Evolutionary conservation across 768 basidiomycete species (phyloP), one percentile per base, ranked within the genome.

Genomic region (Gloeopeniophorella convolvens): DNA sequence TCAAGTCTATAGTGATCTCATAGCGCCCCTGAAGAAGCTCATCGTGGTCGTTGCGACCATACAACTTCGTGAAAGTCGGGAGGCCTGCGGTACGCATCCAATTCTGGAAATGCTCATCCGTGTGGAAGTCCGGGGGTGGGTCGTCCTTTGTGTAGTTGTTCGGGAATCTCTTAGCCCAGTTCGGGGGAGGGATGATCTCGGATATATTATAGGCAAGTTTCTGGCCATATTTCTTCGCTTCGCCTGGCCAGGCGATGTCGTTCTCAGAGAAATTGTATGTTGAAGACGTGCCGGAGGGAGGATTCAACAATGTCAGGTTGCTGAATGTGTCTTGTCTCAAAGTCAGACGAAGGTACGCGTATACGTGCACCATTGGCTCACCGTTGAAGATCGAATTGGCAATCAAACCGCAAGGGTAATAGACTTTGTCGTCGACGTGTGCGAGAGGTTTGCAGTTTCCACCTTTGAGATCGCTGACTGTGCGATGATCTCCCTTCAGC

Each of bases 61-160:
- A 97, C 18, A 99, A 72, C 69, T 99, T 98, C 27, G 91, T 83
- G 67, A 99, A 99, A 5, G 95, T 97, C 8, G 96, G 96, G 40
- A 98, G 68, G 11, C 95, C 96, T 1, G 96, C 91, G 2, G 94
- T 96, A 51, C 95, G 80, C 96, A 99, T 99, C 96, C 96, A 99
- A 64, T 95, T 94, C 68, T 98, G 95, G 73, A 99, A 98, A 60
- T 89, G 93, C 66, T 97, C 89, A 62, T 98, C 84, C 2, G 59
- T 57, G 45, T 72, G 70, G 30, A 98, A 71, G 62, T 96, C 70
- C 1, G 92, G 94, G 16, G 84, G 82, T 13, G 77, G 78, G 54
- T 73, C 79, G 4, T 67, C 66, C 1, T 68, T 63, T 3, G 80
- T 81, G 68, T 96, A 97, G 48, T 77, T 77, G 54, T 85, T 65